A percentile compares a stretch with the other conserved stretches of the same genome.
Conservation (phyloP, 2,329 filamentous ascomycete species). For the Aschersonia sp. region DNA sequence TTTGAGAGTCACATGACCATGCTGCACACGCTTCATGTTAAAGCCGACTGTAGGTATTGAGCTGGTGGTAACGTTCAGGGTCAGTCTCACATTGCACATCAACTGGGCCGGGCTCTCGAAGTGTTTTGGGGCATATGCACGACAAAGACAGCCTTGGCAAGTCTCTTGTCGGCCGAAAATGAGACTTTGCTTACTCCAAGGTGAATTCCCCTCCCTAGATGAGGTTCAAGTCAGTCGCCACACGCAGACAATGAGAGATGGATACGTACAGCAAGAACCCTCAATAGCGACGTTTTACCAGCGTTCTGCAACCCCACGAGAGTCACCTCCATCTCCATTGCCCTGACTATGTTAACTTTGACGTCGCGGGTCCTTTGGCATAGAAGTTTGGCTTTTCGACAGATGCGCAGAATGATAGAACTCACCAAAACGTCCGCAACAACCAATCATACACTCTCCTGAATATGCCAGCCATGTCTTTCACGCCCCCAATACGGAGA, state of each 20-base stretch:
- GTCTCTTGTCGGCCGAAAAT: neutral
- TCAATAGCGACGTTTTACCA: slow-evolving; percentile 88
- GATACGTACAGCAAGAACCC: slow-evolving; percentile 78
- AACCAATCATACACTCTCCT: slow-evolving; percentile 96
- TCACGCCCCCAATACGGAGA: neutral
- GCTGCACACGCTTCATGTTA: slow-evolving; percentile 97
- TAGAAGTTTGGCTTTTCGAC: too few species aligned
- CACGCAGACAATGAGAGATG: neutral
- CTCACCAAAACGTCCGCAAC: slow-evolving; percentile 91
- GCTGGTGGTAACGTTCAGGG: slow-evolving; percentile 38
- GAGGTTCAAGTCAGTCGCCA: neutral
- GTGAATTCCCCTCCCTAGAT: slow-evolving; percentile 90
- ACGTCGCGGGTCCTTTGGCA: too few species aligned
- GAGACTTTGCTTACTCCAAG: slow-evolving; percentile 61
- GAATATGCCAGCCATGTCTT: slow-evolving; percentile 74
- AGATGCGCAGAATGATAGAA: slow-evolving; percentile 8
- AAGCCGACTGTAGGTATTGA: slow-evolving; percentile 97
- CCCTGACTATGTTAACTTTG: slow-evolving; percentile 40
- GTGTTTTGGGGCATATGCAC: neutral
- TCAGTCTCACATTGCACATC: slow-evolving; percentile 12
- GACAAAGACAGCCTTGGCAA: neutral
- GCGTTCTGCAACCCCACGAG: slow-evolving; percentile 98
- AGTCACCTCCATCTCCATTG: slow-evolving; percentile 98
- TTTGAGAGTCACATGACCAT: slow-evolving; percentile 95
- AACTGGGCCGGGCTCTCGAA: neutral